Percentiles rank a stretch among this genome's conserved stretches.
phyloP scores from a whole-genome alignment of 768 basidiomycete species.

The Russula emetica region DNA sequence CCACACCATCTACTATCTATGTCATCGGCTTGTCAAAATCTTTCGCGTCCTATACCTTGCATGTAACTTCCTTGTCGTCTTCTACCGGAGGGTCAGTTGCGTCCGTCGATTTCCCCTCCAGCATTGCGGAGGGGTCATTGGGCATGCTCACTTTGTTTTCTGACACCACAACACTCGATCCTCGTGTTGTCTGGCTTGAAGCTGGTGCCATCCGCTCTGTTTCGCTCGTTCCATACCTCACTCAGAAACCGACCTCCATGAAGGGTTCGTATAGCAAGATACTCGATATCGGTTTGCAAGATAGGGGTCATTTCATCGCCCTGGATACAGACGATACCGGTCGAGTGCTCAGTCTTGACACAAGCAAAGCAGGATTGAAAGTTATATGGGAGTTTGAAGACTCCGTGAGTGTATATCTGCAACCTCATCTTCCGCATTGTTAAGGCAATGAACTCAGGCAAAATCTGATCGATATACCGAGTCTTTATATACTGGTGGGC shows the following conservation, averaged over 20 bases:
- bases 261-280: constrained; percentile 50
- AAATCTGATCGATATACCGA: constrained; percentile 41
- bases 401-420: constrained; percentile 40
- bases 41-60: constrained; percentile 56
- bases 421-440: neutral
- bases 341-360: constrained; percentile 49
- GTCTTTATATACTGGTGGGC: constrained; percentile 55
- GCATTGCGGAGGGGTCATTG: constrained; percentile 35
- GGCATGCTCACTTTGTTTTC: constrained; percentile 38
- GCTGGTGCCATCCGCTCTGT: constrained; percentile 47
- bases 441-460: constrained; percentile 35
- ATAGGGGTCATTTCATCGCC: constrained; percentile 57
- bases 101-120: constrained; percentile 52
- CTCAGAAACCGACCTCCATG: constrained; percentile 43
- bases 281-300: constrained; percentile 56
- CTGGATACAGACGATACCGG: constrained; percentile 52
- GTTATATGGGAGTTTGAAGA: constrained; percentile 53
- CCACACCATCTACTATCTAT: constrained; percentile 53
- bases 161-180: constrained; percentile 26
- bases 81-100: constrained; percentile 49
- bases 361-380: constrained; percentile 39
- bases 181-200: constrained; percentile 54
- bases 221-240: constrained; percentile 48
- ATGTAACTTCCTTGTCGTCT: constrained; percentile 58
- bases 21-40: constrained; percentile 45